Conservation (phyloP, 2,329 filamentous ascomycete genomes). For the Clonostachys rosea region DNA sequence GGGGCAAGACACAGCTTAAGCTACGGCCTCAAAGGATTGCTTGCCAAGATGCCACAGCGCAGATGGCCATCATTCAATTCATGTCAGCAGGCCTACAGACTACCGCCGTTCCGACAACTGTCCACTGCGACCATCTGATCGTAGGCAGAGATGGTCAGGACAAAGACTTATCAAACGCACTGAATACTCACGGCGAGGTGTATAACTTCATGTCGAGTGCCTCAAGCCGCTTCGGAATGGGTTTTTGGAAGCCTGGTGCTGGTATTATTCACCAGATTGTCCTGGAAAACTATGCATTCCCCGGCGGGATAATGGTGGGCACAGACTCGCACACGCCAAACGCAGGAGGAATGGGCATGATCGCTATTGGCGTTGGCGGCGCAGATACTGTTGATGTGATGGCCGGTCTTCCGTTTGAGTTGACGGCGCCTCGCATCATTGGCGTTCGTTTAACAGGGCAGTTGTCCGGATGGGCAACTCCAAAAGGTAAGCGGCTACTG, state of each 20-base stretch:
- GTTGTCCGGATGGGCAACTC: conserved; percentile 67
- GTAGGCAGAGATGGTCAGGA: conserved; percentile 1
- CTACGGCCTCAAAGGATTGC: conserved; percentile 5
- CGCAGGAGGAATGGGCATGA: background rate
- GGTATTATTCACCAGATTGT: conserved; percentile 1
- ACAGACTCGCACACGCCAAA: conserved; percentile 1
- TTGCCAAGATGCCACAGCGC: conserved; percentile 8
- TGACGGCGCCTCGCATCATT: conserved; percentile 64
- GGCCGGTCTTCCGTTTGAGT: background rate
- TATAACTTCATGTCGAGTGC: conserved; percentile 1
- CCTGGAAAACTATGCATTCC: conserved; percentile 1
- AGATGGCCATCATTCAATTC: conserved; percentile 9
- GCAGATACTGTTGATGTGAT: conserved; percentile 1
- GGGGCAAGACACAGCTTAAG: conserved; percentile 3
- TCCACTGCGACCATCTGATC: conserved; percentile 7
- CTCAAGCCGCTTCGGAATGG: background rate
- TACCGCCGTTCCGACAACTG: conserved; percentile 6
- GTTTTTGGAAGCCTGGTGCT: background rate
- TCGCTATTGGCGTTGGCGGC: background rate
- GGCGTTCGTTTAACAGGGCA: conserved; percentile 70
- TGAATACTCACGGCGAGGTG: background rate
- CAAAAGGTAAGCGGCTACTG: conserved; percentile 45
- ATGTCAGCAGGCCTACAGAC: conserved; percentile 6
- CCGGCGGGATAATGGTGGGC: conserved; percentile 3
- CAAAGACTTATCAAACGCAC: conserved; percentile 2